phyloP scores from a whole-genome alignment of 768 basidiomycete genomes.

The Hygrophoropsis aurantiaca region DNA sequence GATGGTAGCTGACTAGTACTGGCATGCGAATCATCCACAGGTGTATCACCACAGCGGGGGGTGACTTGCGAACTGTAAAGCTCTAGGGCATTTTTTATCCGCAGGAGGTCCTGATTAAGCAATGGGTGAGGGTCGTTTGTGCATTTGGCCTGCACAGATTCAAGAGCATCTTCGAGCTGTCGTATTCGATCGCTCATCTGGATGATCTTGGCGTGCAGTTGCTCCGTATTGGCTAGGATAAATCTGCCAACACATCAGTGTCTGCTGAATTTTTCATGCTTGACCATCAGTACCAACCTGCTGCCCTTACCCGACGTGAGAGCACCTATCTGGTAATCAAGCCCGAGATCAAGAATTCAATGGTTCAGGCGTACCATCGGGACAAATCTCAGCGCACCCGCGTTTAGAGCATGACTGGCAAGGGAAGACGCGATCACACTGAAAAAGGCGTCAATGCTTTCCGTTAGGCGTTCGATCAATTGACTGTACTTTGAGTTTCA shows the following conservation, averaged over 20 bases:
- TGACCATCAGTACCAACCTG: constrained; percentile 42
- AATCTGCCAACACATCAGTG: constrained; percentile 39
- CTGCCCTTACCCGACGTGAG: constrained; percentile 64
- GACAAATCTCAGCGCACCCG: constrained; percentile 63
- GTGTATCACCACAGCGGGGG: constrained; percentile 1
- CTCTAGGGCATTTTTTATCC: constrained; percentile 68
- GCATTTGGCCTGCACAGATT: constrained; percentile 39
- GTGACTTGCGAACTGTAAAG: constrained; percentile 43
- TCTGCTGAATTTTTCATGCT: background rate
- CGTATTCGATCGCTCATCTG: constrained; percentile 63
- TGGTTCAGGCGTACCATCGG: constrained; percentile 43
- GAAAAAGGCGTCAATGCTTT: constrained; percentile 2
- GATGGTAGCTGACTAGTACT: constrained; percentile 12
- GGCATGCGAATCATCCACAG: constrained; percentile 6
- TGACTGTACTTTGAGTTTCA: constrained; percentile 56
- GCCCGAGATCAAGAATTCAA: background rate
- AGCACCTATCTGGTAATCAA: constrained; percentile 39
- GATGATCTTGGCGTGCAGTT: constrained; percentile 62
- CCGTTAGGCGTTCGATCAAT: constrained; percentile 35
- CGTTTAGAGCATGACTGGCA: constrained; percentile 68
- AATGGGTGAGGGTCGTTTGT: constrained; percentile 52
- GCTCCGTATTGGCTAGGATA: constrained; percentile 67
- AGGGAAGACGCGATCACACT: constrained; percentile 68
- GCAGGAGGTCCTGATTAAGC: constrained; percentile 55
- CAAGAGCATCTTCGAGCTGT: constrained; percentile 61